phyloP scores from a whole-genome alignment of 345 rosid species.

The Rhodamnia argentea region DNA sequence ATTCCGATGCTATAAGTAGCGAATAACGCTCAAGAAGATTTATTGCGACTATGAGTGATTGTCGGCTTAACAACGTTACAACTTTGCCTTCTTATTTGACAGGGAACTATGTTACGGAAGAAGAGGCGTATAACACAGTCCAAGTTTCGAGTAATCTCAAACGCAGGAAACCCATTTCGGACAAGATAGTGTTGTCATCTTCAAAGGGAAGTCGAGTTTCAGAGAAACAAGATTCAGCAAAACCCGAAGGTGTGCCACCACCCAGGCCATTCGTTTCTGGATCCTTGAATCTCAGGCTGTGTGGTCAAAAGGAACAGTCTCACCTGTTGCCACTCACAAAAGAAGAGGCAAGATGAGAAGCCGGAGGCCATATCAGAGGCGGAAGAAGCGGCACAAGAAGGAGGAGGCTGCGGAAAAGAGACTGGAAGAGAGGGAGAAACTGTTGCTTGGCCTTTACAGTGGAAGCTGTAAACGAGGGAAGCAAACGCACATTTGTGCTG shows the following conservation, averaged over 20 bases:
- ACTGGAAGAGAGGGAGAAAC: constrained; percentile 77
- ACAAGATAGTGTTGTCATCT: constrained; percentile 16
- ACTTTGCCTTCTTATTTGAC: constrained; percentile 17
- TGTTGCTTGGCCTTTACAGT: constrained; percentile 71
- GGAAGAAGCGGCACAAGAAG: constrained; percentile 63
- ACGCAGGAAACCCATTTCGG: constrained; percentile 21
- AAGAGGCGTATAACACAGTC: constrained; percentile 52
- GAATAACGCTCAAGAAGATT: background rate
- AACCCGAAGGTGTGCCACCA: constrained; percentile 21
- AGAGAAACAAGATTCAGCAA: constrained; percentile 13
- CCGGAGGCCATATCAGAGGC: constrained; percentile 54
- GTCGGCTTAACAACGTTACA: background rate
- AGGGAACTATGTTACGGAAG: constrained; percentile 72
- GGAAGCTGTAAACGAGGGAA: too few relatives aligned
- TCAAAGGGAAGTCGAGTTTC: constrained; percentile 19
- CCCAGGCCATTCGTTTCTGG: constrained; percentile 53
- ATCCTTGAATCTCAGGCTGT: constrained; percentile 36
- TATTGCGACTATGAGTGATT: background rate
- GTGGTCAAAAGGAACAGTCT: constrained; percentile 46
- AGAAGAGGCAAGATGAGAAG: constrained; percentile 55
- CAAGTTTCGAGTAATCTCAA: constrained; percentile 22
- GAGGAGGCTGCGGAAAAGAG: constrained; percentile 79
- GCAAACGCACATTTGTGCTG: background rate
- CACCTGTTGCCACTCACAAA: constrained; percentile 43
- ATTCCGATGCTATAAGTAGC: constrained; percentile 56